phyloP scores from a whole-genome alignment of 2,329 filamentous ascomycete genomes.

The Pleurostoma richardsiae region DNA sequence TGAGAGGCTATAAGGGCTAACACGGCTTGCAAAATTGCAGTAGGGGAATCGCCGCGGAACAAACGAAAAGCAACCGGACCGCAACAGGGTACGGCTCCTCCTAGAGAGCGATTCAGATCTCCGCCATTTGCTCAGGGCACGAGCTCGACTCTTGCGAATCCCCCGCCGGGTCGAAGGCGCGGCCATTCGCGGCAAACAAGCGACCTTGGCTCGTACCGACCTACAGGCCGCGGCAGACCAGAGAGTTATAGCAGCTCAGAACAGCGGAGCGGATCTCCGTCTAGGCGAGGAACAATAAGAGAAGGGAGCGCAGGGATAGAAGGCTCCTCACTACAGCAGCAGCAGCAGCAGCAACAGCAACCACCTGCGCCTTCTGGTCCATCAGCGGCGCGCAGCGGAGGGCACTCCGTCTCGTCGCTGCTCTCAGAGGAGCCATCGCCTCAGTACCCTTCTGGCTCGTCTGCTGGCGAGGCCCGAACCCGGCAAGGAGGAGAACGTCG shows the following conservation, averaged over 20 bases:
- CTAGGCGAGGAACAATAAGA: too few relatives aligned
- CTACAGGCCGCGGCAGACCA: constrained; percentile 28
- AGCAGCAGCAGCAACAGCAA: constrained; percentile 9
- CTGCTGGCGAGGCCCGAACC: constrained; percentile 18
- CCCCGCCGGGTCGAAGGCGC: constrained; percentile 47
- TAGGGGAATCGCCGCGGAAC: constrained; percentile 71
- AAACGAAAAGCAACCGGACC: constrained; percentile 69
- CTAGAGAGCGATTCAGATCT: constrained; percentile 40
- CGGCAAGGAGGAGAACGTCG: constrained; percentile 19
- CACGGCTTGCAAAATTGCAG: constrained; percentile 42
- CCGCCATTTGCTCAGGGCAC: constrained; percentile 47
- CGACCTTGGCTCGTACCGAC: constrained; percentile 50
- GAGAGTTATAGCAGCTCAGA: constrained; percentile 25
- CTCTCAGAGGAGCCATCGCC: constrained; percentile 31
- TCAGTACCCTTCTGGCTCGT: constrained; percentile 13
- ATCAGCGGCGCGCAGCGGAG: constrained; percentile 21
- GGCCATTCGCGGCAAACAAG: constrained; percentile 62
- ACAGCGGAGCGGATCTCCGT: constrained; percentile 28
- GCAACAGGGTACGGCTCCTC: constrained; percentile 40
- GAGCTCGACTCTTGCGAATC: constrained; percentile 46
- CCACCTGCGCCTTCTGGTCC: background rate
- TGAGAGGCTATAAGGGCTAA: constrained; percentile 35
- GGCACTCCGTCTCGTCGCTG: constrained; percentile 39
- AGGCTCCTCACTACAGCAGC: constrained; percentile 10
- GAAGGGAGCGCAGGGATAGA: constrained; percentile 13